phyloP scores from a whole-genome alignment of 2,329 filamentous ascomycete species.

The Aspergillus fijiensis region DNA sequence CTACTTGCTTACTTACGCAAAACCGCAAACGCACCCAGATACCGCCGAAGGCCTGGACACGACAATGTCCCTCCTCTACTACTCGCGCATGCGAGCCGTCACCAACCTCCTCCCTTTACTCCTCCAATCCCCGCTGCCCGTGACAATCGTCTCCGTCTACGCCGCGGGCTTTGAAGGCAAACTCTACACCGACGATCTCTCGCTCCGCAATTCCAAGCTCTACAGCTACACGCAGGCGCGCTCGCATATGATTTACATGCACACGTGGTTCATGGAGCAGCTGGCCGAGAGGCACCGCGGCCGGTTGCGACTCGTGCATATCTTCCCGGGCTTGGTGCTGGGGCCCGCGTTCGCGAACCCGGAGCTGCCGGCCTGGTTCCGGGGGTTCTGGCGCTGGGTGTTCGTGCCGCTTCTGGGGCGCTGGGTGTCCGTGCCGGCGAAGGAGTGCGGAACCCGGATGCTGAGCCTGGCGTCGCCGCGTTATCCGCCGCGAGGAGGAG shows the following conservation, averaged over 20 bases:
- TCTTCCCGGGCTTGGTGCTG: conserved; percentile 9
- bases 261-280: conserved; percentile 4
- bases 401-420: conserved; percentile 3
- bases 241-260: conserved; percentile 11
- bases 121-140: conserved; percentile 4
- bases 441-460: conserved; percentile 7
- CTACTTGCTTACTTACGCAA: too few species aligned
- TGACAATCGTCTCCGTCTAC: conserved; percentile 4
- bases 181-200: conserved; percentile 7
- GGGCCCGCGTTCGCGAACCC: not conserved
- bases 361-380: conserved; percentile 8
- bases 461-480: not conserved
- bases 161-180: conserved; percentile 3
- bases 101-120: conserved; percentile 7
- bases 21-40: not conserved
- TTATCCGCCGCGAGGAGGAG: not conserved
- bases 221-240: conserved; percentile 6
- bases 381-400: conserved; percentile 2
- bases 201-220: not conserved
- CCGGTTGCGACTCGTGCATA: conserved; percentile 2
- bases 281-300: conserved; percentile 3
- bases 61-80: conserved; percentile 10
- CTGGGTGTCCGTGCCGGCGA: not conserved
- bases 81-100: conserved; percentile 8
- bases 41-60: conserved; percentile 9